Evolutionary conservation across 2,329 filamentous ascomycete species (phyloP).

Genomic region (Penicillium sp.): DNA sequence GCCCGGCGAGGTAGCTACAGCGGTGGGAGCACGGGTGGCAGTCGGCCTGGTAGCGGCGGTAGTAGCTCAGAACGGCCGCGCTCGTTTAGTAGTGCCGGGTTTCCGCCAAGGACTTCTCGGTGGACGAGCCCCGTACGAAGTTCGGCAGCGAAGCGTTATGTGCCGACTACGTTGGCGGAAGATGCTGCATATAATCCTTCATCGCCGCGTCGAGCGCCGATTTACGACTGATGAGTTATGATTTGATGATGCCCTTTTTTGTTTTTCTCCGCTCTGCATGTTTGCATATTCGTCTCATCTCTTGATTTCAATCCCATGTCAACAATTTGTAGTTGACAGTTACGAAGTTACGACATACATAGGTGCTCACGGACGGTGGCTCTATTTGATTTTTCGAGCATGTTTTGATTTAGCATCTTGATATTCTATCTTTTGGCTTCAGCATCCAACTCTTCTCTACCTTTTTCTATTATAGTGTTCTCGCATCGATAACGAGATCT

Average conservation of each 20-base stretch:
- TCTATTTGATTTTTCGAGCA: neutral
- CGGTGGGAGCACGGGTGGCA: conserved; percentile 25
- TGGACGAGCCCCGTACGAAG: conserved; percentile 30
- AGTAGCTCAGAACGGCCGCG: conserved; percentile 34
- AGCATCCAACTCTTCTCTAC: neutral
- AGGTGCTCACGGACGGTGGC: neutral
- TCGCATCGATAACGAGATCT: neutral
- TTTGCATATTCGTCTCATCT: neutral
- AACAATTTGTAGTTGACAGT: neutral
- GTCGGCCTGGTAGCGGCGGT: conserved; percentile 32
- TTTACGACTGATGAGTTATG: conserved; percentile 29
- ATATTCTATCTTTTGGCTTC: neutral
- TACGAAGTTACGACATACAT: neutral
- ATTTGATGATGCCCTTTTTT: neutral
- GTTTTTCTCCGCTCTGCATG: neutral
- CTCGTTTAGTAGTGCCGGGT: conserved; percentile 30
- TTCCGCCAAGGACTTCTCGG: conserved; percentile 20
- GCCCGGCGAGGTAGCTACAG: conserved; percentile 35
- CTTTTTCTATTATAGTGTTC: neutral
- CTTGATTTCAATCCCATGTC: neutral
- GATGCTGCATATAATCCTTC: conserved; percentile 22
- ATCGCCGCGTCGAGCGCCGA: conserved; percentile 21
- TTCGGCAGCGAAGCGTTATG: conserved; percentile 29
- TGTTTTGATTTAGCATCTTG: neutral
- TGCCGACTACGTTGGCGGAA: conserved; percentile 24